Evolutionary conservation across 2,329 filamentous ascomycete genomes (phyloP).

Genomic region (Eutypella sp.): DNA sequence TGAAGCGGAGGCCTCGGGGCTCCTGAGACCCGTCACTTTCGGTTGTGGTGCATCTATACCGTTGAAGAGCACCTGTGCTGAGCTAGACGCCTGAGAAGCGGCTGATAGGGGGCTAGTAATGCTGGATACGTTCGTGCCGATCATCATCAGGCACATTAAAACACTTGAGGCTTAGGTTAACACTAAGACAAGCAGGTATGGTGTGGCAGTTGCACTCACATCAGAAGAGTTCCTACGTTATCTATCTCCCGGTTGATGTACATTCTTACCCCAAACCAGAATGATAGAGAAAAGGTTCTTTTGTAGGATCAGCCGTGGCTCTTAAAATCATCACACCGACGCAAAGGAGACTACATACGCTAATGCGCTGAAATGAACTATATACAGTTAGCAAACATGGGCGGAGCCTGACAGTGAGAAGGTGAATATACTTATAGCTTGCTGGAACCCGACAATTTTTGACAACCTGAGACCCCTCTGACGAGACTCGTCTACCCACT

Average conservation of each 20-base stretch:
- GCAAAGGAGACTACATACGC: constrained; percentile 11
- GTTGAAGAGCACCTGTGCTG: constrained; percentile 51
- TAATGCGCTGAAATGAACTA: constrained; percentile 28
- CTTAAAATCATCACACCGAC: no score
- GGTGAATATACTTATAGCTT: constrained; percentile 20
- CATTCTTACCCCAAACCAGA: constrained; percentile 26
- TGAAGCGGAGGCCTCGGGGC: constrained; percentile 41
- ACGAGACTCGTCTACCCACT: constrained; percentile 50
- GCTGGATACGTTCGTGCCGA: constrained; percentile 50
- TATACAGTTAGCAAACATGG: constrained; percentile 8
- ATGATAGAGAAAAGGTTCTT: constrained; percentile 27
- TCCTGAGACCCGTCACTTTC: constrained; percentile 34
- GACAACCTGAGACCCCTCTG: constrained; percentile 21
- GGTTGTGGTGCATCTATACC: constrained; percentile 46
- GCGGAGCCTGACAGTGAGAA: background rate
- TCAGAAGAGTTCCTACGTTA: constrained; percentile 50
- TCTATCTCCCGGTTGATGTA: constrained; percentile 24
- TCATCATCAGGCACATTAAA: constrained; percentile 54
- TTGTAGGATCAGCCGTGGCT: constrained; percentile 10
- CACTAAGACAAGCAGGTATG: background rate
- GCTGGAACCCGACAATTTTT: constrained; percentile 23
- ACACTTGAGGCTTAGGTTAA: constrained; percentile 28
- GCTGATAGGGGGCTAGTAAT: constrained; percentile 55
- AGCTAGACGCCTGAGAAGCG: constrained; percentile 49
- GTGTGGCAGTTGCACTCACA: constrained; percentile 22